phyloP scores from a whole-genome alignment of 768 basidiomycete species.

The Hemileccinum rubropunctum region DNA sequence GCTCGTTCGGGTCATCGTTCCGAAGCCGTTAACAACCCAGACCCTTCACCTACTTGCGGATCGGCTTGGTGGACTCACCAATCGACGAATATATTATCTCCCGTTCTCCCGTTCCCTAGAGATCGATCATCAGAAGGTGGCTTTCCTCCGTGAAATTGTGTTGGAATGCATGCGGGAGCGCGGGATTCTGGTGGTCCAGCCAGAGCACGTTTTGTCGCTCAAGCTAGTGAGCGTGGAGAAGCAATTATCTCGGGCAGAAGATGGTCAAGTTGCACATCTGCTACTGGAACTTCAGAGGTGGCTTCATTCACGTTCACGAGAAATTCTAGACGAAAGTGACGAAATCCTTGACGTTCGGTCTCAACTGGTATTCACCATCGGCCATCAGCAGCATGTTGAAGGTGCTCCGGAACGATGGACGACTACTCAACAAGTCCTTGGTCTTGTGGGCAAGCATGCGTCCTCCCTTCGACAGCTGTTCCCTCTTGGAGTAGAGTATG shows the following conservation, averaged over 20 bases:
- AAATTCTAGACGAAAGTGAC: conserved; percentile 24
- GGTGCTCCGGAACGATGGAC: conserved; percentile 43
- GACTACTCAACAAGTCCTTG: conserved; percentile 32
- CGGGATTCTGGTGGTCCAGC: conserved; percentile 45
- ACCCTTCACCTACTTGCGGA: conserved; percentile 45
- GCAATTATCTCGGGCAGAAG: conserved; percentile 15
- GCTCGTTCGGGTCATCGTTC: conserved; percentile 44
- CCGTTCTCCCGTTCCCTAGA: conserved; percentile 43
- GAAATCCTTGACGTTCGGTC: conserved; percentile 37
- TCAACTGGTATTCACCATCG: conserved; percentile 48
- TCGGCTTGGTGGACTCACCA: conserved; percentile 40
- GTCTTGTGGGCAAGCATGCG: conserved; percentile 14
- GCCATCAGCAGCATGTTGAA: conserved; percentile 35
- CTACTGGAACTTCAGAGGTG: conserved; percentile 24
- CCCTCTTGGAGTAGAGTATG: conserved; percentile 10
- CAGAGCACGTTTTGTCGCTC: conserved; percentile 51
- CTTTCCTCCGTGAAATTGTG: conserved; percentile 29
- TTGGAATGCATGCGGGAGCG: conserved; percentile 33
- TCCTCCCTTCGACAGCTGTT: neutral
- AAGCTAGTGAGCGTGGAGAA: conserved; percentile 41
- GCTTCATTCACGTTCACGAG: conserved; percentile 16
- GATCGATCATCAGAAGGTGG: conserved; percentile 9
- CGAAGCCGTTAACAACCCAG: conserved; percentile 41
- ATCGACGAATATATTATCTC: conserved; percentile 43
- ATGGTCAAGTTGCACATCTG: conserved; percentile 7